Base-by-base conservation (phyloP, 352 stramenopile genomes). In the Peronospora belbahrii region DNA sequence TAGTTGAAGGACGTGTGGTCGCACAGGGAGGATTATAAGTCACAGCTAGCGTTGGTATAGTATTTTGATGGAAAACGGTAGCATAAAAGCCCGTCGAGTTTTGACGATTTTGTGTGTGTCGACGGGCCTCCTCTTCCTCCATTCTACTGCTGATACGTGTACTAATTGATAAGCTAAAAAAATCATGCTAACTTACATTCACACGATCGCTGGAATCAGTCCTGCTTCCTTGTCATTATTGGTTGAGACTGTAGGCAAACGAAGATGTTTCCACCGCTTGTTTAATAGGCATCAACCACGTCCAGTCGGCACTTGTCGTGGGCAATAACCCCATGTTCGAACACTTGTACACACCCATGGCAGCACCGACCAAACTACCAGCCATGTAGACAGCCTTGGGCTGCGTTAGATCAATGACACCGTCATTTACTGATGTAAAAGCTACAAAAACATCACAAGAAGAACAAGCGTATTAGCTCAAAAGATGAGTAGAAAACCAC, bases 261-360 rank as follows among this genome's bases (percentile, higher is more conserved):
- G 80, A 70, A n/a, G 81, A 92, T 25, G 72, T 85, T 54, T 92
- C 81, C 35, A 89, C 23, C 19, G 70, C 71, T 42, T 90, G 68
- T 44, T 88, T 88, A 48, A 92, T 85, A 4, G 83, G 83, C 42
- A 96, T 59, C 42, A 95, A 70, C 70, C 82, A 95, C 48, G 84
- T 94, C 85, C 86, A 97, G 63, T 97, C 90, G 35, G 87, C 84
- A 34, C 78, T 91, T 7, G 84, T 96, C 8, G 87, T 94, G 2
- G 90, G 90, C 48, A 97, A 56, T 27, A 97, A 67, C 19, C 90
- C 88, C 80, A 97, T 92, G 59, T 84, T 90, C 15, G 75, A 84
- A 45, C 83, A 91, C 65, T 97, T 97, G 76, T 95, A 97, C 20
- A 97, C 56, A 17, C 76, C 90, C 62, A 97, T 82, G 10, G 65